These are phyloP conservation scores for Boechera stricta DNA, from an alignment of 345 rosid species.

Conservation along the genomic window DNA sequence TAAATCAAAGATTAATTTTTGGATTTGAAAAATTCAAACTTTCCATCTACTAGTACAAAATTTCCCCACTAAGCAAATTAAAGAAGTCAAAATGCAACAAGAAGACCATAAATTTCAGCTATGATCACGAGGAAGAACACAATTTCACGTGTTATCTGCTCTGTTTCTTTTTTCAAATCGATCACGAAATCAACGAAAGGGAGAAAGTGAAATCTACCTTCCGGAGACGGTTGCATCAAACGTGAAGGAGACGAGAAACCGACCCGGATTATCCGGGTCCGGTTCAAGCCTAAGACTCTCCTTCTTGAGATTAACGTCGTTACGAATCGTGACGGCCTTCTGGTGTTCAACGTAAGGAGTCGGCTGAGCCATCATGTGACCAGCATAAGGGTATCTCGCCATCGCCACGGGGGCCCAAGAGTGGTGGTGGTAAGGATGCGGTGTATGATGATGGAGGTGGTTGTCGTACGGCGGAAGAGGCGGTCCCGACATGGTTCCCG, in stretches of 20 bases:
- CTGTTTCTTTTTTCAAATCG: neutral
- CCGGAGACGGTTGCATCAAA: conserved; percentile 90
- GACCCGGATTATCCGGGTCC: conserved; percentile 67
- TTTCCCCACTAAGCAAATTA: neutral
- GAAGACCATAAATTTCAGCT: neutral
- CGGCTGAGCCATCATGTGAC: conserved; percentile 51
- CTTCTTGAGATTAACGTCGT: conserved; percentile 83
- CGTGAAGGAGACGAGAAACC: conserved; percentile 72
- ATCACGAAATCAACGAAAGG: conserved; percentile 18
- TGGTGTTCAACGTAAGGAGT: conserved; percentile 77
- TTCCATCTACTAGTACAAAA: neutral
- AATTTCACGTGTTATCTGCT: conserved; percentile 30
- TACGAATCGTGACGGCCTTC: conserved; percentile 77
- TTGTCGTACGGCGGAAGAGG: conserved; percentile 70
- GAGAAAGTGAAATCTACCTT: conserved; percentile 53
- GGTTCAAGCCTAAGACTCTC: conserved; percentile 69
- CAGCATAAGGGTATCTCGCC: conserved; percentile 46
- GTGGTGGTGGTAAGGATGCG: conserved; percentile 30
- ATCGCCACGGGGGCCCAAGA: neutral
- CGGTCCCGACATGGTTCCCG: conserved; percentile 50
- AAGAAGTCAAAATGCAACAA: conserved; percentile 16
- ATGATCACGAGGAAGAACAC: conserved; percentile 8
- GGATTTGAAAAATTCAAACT: neutral
- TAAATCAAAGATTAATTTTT: neutral
- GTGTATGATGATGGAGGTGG: conserved; percentile 53